Evolutionary conservation across 2,329 filamentous ascomycete genomes (phyloP), one percentile per base, ranked within the genome.

Genomic region (Clonostachys rhizophaga): DNA sequence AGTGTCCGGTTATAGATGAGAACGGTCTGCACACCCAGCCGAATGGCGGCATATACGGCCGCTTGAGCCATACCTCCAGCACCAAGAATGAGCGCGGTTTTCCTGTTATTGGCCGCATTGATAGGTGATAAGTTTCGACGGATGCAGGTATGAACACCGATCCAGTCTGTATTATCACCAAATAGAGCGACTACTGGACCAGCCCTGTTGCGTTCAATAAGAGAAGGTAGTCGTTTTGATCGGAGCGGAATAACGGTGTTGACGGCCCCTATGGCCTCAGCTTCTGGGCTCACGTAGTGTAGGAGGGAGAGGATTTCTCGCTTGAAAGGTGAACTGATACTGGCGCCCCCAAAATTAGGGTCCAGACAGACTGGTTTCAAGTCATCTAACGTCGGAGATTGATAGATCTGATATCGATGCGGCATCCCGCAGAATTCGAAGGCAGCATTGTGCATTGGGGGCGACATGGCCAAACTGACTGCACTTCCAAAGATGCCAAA

Each of bases 121-220:
- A 79, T 76, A 6, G 82, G 81, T 4, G 81, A 84, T 2, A 84
- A 65, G 14, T 80, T 80, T 37, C 79, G 70, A 12, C 76, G 71
- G 40, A 86, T 72, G 54, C 79, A 84, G 14, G 78, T 80, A 48
- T 78, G 68, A 17, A 85, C 79, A 3, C 82, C 82, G 18, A 84
- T 82, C 76, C 82, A 86, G 59, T 86, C 82, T 0, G 81, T 85
- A 49, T 86, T 86, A 46, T 85, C 81, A 8, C 81, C 83, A 50
- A 84, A 81, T 3, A 84, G 66, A 4, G 76, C 78, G 49, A 72
- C 71, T 14, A 83, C 71, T 1, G 74, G 71, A 0, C 81, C 80
- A 9, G 75, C 71, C 43, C 75, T 72, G 48, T 77, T 76, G 14
- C 77, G 70, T 49, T 78, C 70, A 62, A 51, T 36, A 13, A 54